phyloP scores from a whole-genome alignment of 768 basidiomycete genomes.

The Pholiota molesta region DNA sequence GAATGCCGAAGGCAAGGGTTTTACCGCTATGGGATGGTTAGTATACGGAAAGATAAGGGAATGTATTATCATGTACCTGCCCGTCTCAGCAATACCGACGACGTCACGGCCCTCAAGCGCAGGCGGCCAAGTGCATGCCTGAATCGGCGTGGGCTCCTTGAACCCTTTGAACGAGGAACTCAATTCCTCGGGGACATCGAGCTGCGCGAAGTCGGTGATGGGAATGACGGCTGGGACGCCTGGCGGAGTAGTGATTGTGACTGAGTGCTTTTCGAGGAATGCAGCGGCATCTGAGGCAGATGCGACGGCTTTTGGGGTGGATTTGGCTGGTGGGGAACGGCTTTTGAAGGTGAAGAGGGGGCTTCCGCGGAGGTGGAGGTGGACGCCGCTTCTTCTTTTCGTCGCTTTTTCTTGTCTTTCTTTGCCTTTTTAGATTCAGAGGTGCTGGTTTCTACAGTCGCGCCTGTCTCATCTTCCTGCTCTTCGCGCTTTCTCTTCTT shows the following conservation, averaged over 20 bases:
- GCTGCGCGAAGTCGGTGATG: slow-evolving; percentile 72
- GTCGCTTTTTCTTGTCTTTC: slow-evolving; percentile 47
- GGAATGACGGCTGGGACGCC: slow-evolving; percentile 57
- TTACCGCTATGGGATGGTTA: slow-evolving; percentile 67
- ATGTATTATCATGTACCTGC: slow-evolving; percentile 52
- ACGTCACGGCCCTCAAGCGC: slow-evolving; percentile 83
- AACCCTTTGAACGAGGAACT: slow-evolving; percentile 68
- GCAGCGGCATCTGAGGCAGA: slow-evolving; percentile 47
- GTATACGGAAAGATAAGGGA: neutral
- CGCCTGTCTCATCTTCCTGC: slow-evolving; percentile 26
- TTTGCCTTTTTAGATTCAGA: slow-evolving; percentile 35
- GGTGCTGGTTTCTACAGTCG: slow-evolving; percentile 12
- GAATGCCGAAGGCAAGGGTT: slow-evolving; percentile 94
- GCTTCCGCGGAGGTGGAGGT: slow-evolving; percentile 18
- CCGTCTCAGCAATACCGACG: slow-evolving; percentile 96
- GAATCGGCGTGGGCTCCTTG: slow-evolving; percentile 91
- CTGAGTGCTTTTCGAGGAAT: slow-evolving; percentile 72
- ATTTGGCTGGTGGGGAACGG: slow-evolving; percentile 22
- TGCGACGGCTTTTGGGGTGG: slow-evolving; percentile 21
- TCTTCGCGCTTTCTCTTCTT: slow-evolving; percentile 48
- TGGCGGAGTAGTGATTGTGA: slow-evolving; percentile 67
- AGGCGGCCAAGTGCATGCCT: slow-evolving; percentile 94
- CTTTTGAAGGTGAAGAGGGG: slow-evolving; percentile 20
- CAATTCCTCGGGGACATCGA: slow-evolving; percentile 66
- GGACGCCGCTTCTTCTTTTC: slow-evolving; percentile 32